Conservation (phyloP, 139 green algal genomes). For the Auxenochlorella pyrenoidosa region DNA sequence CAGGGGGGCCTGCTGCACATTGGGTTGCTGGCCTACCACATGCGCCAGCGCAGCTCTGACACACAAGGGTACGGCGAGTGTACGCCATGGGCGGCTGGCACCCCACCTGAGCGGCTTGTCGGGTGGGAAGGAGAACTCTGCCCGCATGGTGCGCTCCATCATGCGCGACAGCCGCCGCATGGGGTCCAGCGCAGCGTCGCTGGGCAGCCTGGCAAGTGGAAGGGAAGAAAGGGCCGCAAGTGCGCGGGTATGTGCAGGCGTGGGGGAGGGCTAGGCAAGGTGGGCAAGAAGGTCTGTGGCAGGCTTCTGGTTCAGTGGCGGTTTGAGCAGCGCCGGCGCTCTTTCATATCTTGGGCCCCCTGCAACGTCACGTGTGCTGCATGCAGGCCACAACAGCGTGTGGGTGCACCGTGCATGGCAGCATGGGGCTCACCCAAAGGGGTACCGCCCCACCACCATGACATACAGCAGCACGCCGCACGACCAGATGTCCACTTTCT, state of each 20-base stretch:
- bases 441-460: conserved; percentile 92
- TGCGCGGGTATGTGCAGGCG: background rate
- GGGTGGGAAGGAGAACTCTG: conserved; percentile 55
- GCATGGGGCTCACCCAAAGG: conserved; percentile 69
- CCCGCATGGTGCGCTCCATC: conserved; percentile 33
- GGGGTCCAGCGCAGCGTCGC: conserved; percentile 58
- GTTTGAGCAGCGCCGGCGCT: no score
- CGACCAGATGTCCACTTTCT: conserved; percentile 93
- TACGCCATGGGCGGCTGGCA: background rate
- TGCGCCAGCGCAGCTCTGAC: background rate
- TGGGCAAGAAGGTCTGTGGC: no score
- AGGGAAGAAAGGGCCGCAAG: background rate
- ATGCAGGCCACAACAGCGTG: no score
- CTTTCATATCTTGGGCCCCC: no score
- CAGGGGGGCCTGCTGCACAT: no score
- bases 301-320: no score
- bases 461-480: conserved; percentile 98
- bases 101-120: conserved; percentile 27
- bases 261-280: no score
- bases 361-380: no score
- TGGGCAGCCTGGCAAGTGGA: conserved; percentile 56
- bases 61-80: background rate
- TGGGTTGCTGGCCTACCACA: background rate
- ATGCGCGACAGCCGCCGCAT: conserved; percentile 26
- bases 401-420: conserved; percentile 68